Percentiles rank a stretch among this genome's conserved stretches.
Conservation (phyloP, 495 filamentous ascomycete species). For the Lasiosphaeriaceae sp. region DNA sequence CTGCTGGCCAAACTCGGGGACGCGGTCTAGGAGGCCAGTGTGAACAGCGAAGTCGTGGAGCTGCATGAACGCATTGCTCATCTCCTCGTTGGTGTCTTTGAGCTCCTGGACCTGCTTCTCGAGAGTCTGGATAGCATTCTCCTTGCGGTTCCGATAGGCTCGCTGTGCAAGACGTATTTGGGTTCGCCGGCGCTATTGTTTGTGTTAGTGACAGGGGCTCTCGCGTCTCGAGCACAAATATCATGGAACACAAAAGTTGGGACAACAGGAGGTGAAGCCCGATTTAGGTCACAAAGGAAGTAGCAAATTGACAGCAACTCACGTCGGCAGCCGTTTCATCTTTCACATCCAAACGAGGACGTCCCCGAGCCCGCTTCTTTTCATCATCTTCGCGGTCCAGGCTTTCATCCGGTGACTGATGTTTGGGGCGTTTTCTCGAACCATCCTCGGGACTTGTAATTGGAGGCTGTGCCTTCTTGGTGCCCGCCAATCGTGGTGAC, state of each 20-base stretch:
- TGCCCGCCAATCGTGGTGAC: conserved; percentile 6
- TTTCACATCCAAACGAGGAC: conserved; percentile 65
- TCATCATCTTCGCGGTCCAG: conserved; percentile 35
- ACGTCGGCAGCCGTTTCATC: conserved; percentile 59
- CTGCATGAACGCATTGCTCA: conserved; percentile 68
- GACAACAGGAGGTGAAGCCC: too few relatives aligned
- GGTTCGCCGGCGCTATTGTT: conserved; percentile 68
- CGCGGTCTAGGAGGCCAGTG: conserved; percentile 47
- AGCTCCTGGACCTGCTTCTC: conserved; percentile 63
- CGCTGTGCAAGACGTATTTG: conserved; percentile 84
- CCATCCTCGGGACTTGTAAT: conserved; percentile 15
- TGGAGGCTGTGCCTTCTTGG: conserved; percentile 16
- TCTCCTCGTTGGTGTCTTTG: conserved; percentile 62
- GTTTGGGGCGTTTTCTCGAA: conserved; percentile 26
- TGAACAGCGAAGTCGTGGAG: conserved; percentile 58
- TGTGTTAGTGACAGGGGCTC: conserved; percentile 2
- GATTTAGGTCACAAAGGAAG: too few relatives aligned
- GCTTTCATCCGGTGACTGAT: conserved; percentile 13
- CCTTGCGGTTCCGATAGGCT: conserved; percentile 80
- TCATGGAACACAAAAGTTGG: too few relatives aligned
- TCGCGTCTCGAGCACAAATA: conserved; percentile 1
- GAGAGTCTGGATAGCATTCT: conserved; percentile 71
- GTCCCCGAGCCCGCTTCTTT: conserved; percentile 54
- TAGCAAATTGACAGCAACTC: conserved; percentile 20
- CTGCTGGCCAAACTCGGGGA: conserved; percentile 49